Evolutionary conservation across 768 basidiomycete species (phyloP), one percentile per base, ranked within the genome.

Genomic region (Trametes maxima): DNA sequence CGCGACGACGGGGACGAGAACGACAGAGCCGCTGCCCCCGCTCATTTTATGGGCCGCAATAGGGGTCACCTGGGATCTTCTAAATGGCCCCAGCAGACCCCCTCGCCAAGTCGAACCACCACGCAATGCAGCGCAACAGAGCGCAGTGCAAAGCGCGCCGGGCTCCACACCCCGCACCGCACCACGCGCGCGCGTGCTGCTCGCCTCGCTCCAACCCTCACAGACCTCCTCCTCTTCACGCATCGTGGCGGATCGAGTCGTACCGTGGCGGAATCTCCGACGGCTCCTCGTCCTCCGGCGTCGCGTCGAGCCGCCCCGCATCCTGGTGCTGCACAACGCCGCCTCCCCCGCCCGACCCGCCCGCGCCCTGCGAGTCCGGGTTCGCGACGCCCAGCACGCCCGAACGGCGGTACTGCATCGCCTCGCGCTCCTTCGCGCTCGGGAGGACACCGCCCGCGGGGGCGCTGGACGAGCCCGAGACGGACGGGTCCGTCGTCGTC

Each of bases 241-340:
- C 17, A 22, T 73, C 68, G 53, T 61, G 53, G 22, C 65, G 66
- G 50, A 74, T 74, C 49, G 69, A 68, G 54, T 74, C 72, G 48
- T 74, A 74, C 54, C 73, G 65, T 45, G 73, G 73, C 45, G 73
- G 73, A 25, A 75, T 60, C 67, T 74, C 73, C 4, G 56, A 57
- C 55, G 59, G 54, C 54, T 59, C 57, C 42, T 62, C 49, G 39
- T 63, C 62, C 47, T 63, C 56, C 6, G 57, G 60, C 21, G 65
- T 63, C 52, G 65, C 52, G 19, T 64, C 55, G 39, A 71, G 37
- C 52, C 68, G 64, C 1, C 74, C 74, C 5, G 61, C 73, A 35
- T 75, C 74, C 57, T 54, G 47, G 48, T 75, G 74, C 59, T 73
- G 72, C 54, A 75, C 49, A 8, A 74, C 62, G 36, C 53, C 62